Evolutionary conservation across 2,329 filamentous ascomycete genomes (phyloP).

Genomic region (Fonsecaea monophora): DNA sequence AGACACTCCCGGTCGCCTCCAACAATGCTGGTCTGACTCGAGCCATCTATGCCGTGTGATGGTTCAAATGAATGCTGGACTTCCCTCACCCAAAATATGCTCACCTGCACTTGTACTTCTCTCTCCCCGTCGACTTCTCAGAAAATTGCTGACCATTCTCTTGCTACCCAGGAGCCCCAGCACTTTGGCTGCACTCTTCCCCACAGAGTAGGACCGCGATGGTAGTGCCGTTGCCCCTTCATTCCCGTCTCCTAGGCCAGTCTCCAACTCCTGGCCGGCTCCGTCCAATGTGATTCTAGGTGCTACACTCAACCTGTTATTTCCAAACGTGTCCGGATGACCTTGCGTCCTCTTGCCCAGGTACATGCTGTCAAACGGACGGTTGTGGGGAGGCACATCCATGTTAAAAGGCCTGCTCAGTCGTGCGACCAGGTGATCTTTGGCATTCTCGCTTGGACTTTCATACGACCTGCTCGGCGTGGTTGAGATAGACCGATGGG

Average conservation of each 20-base stretch:
- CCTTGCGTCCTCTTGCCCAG: slow-evolving; percentile 38
- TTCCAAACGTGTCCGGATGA: slow-evolving; percentile 32
- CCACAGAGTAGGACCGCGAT: slow-evolving; percentile 19
- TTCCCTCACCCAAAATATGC: slow-evolving; percentile 16
- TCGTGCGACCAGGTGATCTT: slow-evolving; percentile 33
- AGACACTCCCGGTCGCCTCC: neutral
- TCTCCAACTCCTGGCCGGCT: slow-evolving; percentile 16
- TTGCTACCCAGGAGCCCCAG: slow-evolving; percentile 32
- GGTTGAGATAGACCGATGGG: slow-evolving; percentile 20
- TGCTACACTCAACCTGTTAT: slow-evolving; percentile 35
- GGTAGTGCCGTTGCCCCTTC: slow-evolving; percentile 21
- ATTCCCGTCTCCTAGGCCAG: neutral
- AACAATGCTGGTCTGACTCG: slow-evolving; percentile 14
- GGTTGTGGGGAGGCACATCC: slow-evolving; percentile 38
- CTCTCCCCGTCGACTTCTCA: slow-evolving; percentile 34
- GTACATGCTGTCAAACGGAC: slow-evolving; percentile 39
- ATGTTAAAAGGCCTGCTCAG: slow-evolving; percentile 40
- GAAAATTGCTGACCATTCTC: slow-evolving; percentile 41
- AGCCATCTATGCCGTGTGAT: slow-evolving; percentile 1
- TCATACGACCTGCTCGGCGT: slow-evolving; percentile 30
- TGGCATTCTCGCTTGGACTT: slow-evolving; percentile 36
- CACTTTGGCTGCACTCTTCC: slow-evolving; percentile 29
- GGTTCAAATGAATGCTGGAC: slow-evolving; percentile 29
- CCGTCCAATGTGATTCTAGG: slow-evolving; percentile 15
- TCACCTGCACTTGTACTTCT: slow-evolving; percentile 23